Conservation (phyloP, 2,329 filamentous ascomycete genomes). For the Aspergillus vadensis region DNA sequence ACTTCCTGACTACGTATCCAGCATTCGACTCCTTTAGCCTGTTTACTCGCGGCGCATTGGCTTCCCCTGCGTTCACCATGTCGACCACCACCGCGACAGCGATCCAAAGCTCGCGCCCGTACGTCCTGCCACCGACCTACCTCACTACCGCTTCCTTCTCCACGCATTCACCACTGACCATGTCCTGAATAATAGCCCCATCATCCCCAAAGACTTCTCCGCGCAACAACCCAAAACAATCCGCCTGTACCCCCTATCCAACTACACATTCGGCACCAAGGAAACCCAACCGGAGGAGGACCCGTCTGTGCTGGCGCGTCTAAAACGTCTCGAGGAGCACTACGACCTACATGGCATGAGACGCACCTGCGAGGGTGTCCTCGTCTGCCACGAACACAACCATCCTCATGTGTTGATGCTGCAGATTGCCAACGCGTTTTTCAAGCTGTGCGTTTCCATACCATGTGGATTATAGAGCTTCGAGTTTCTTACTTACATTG, state of each 20-base stretch:
- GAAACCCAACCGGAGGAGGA: conserved; percentile 98
- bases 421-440: conserved; percentile 98
- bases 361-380: conserved; percentile 91
- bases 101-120: conserved; percentile 74
- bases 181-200: conserved; percentile 61
- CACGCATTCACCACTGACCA: not conserved
- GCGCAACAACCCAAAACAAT: conserved; percentile 87
- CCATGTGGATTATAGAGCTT: not conserved
- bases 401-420: conserved; percentile 98
- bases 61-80: conserved; percentile 54
- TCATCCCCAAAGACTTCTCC: conserved; percentile 80
- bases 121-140: conserved; percentile 28
- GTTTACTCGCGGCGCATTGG: not conserved
- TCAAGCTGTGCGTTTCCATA: conserved; percentile 71
- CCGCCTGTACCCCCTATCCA: conserved; percentile 89
- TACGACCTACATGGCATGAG: conserved; percentile 93
- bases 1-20: not conserved
- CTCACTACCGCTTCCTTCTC: not conserved
- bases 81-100: conserved; percentile 78
- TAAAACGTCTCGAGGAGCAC: conserved; percentile 95
- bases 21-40: not conserved
- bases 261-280: conserved; percentile 99
- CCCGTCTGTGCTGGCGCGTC: conserved; percentile 85
- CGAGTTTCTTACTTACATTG: not conserved
- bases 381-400: conserved; percentile 98